Conservation (phyloP, 202 grass and related monocot genomes). For the Panicum hallii region DNA sequence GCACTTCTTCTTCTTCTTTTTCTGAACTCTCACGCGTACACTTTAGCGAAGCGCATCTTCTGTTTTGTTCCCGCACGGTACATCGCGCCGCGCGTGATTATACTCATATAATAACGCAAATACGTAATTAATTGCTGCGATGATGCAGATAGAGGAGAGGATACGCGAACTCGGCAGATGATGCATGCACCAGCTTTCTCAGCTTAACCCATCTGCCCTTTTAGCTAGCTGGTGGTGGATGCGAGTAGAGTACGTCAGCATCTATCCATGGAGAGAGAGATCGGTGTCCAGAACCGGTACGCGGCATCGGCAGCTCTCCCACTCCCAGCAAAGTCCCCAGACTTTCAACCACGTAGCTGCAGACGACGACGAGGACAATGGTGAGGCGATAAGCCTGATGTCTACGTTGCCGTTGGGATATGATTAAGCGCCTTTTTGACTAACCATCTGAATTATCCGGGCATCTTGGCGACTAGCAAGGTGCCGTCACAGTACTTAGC, state of each 20-base stretch:
- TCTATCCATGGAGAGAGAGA: background rate
- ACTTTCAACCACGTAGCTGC: background rate
- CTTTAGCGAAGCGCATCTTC: background rate
- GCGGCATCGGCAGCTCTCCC: background rate
- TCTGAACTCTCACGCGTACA: background rate
- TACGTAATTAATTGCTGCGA: background rate
- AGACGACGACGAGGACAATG: background rate
- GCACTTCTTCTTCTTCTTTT: too few relatives aligned
- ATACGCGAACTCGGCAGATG: background rate
- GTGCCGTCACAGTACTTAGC: too few relatives aligned
- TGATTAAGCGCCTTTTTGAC: conserved; percentile 1
- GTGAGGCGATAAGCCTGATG: conserved; percentile 38
- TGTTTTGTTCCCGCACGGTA: background rate
- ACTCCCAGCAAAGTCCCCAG: background rate
- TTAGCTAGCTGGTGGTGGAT: background rate
- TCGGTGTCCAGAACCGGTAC: conserved; percentile 4
- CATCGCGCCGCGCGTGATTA: background rate
- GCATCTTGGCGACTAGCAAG: background rate
- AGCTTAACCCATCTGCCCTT: background rate
- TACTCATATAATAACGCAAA: background rate
- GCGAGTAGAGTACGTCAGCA: conserved; percentile 20
- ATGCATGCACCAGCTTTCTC: background rate
- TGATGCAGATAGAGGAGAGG: background rate
- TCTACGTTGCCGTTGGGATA: conserved; percentile 23
- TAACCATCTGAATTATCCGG: background rate